phyloP scores from a whole-genome alignment of 2,329 filamentous ascomycete species.

The Colletotrichum sp. region DNA sequence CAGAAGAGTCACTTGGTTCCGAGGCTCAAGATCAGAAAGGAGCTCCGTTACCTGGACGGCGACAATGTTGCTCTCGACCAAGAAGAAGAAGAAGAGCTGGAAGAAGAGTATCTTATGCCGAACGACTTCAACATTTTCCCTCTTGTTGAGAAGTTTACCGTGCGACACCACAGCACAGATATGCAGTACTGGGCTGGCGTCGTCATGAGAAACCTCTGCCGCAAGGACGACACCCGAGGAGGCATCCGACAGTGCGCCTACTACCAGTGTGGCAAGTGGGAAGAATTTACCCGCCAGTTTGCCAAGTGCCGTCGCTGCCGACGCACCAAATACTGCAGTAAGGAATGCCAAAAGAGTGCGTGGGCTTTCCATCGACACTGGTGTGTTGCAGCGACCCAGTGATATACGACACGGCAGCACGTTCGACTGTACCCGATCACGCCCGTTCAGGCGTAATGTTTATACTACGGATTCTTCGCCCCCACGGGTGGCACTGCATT shows the following conservation, averaged over 20 bases:
- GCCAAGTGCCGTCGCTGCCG: constrained; percentile 96
- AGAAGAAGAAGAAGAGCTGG: constrained; percentile 67
- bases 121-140: constrained; percentile 99
- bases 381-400: constrained; percentile 80
- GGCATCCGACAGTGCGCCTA: constrained; percentile 97
- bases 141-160: constrained; percentile 96
- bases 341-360: constrained; percentile 98
- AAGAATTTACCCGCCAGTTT: constrained; percentile 94
- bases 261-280: constrained; percentile 98
- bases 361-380: constrained; percentile 99
- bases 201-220: constrained; percentile 97
- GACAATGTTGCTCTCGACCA: constrained; percentile 54
- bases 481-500: constrained; percentile 40
- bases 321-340: constrained; percentile 98
- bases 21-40: constrained; percentile 85
- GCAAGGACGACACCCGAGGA: constrained; percentile 93
- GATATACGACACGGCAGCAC: constrained; percentile 26
- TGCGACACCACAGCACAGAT: constrained; percentile 90
- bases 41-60: constrained; percentile 80
- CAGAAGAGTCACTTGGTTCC: constrained; percentile 94
- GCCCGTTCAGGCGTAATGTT: constrained; percentile 12
- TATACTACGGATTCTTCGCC: constrained; percentile 21
- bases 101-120: constrained; percentile 87
- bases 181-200: constrained; percentile 99
- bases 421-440: constrained; percentile 8